phyloP scores from a whole-genome alignment of 108 stramenopile species.

The Bacterosira constricta region DNA sequence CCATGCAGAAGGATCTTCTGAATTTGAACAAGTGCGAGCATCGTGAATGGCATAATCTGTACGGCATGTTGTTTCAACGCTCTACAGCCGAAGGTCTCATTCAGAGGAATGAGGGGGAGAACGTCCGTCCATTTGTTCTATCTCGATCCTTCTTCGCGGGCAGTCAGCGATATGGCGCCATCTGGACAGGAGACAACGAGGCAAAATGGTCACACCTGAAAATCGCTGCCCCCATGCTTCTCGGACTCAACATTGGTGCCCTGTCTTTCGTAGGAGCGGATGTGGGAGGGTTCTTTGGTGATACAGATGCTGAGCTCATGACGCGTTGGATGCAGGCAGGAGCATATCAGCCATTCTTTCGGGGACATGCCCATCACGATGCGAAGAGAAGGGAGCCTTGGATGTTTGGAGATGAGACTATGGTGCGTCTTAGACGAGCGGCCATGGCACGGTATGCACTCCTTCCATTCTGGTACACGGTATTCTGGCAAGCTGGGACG shows the following conservation, averaged over 20 bases:
- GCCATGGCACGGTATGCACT: slow-evolving; percentile 95
- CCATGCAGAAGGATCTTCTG: slow-evolving; percentile 92
- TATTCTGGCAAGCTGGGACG: slow-evolving; percentile 81
- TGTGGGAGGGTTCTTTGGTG: slow-evolving; percentile 99
- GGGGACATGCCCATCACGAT: slow-evolving; percentile 99
- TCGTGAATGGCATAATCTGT: slow-evolving; percentile 99
- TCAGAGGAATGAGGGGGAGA: slow-evolving; percentile 67
- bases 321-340: slow-evolving; percentile 99
- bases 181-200: slow-evolving; percentile 99
- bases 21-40: slow-evolving; percentile 94
- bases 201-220: slow-evolving; percentile 95
- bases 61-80: slow-evolving; percentile 97
- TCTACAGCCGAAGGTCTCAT: slow-evolving; percentile 94
- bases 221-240: slow-evolving; percentile 95
- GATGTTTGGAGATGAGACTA: slow-evolving; percentile 95
- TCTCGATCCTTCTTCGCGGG: slow-evolving; percentile 97
- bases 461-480: slow-evolving; percentile 97
- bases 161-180: slow-evolving; percentile 95
- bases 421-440: slow-evolving; percentile 77
- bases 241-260: slow-evolving; percentile 92
- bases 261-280: slow-evolving; percentile 98
- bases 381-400: slow-evolving; percentile 97
- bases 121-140: slow-evolving; percentile 95
- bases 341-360: slow-evolving; percentile 98
- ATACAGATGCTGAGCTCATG: slow-evolving; percentile 96